Conservation (phyloP, 805 yeast genomes). For the Saccharomycopsis babjevae region DNA sequence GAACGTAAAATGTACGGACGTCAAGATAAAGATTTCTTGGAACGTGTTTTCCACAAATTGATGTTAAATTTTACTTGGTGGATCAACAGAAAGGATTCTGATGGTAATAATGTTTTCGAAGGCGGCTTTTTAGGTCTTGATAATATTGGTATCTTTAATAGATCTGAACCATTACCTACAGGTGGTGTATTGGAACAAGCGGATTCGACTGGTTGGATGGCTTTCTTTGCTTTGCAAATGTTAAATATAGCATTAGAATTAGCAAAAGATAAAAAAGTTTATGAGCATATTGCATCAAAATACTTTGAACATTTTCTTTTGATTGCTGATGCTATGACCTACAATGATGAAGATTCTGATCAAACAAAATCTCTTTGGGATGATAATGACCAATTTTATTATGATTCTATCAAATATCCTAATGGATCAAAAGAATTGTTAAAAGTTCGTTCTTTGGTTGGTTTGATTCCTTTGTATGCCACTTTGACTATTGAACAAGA, state of each 20-base stretch:
- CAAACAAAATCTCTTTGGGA: slow-evolving; percentile 65
- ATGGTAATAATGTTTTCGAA: slow-evolving; percentile 83
- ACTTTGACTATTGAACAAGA: slow-evolving; percentile 82
- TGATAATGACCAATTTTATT: slow-evolving; percentile 78
- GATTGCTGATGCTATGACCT: slow-evolving; percentile 91
- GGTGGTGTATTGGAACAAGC: slow-evolving; percentile 90
- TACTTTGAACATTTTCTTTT: slow-evolving; percentile 86
- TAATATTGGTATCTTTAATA: slow-evolving; percentile 84
- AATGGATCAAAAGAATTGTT: slow-evolving; percentile 53
- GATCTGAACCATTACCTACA: slow-evolving; percentile 88
- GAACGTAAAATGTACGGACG: slow-evolving; percentile 79
- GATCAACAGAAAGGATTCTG: slow-evolving; percentile 84
- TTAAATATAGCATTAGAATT: slow-evolving; percentile 84
- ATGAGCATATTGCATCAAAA: slow-evolving; percentile 89
- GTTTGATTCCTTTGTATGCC: slow-evolving; percentile 85
- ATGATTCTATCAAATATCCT: slow-evolving; percentile 84
- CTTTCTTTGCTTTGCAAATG: slow-evolving; percentile 83
- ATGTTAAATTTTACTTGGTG: slow-evolving; percentile 92
- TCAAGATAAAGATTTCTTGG: slow-evolving; percentile 74
- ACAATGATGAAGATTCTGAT: slow-evolving; percentile 34
- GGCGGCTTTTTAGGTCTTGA: slow-evolving; percentile 93
- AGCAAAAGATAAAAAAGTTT: slow-evolving; percentile 74
- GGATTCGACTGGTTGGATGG: slow-evolving; percentile 97
- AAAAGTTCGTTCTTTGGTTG: slow-evolving; percentile 84
- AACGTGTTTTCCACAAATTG: slow-evolving; percentile 85